phyloP scores from a whole-genome alignment of 352 stramenopile species.

The Thraustotheca clavata region DNA sequence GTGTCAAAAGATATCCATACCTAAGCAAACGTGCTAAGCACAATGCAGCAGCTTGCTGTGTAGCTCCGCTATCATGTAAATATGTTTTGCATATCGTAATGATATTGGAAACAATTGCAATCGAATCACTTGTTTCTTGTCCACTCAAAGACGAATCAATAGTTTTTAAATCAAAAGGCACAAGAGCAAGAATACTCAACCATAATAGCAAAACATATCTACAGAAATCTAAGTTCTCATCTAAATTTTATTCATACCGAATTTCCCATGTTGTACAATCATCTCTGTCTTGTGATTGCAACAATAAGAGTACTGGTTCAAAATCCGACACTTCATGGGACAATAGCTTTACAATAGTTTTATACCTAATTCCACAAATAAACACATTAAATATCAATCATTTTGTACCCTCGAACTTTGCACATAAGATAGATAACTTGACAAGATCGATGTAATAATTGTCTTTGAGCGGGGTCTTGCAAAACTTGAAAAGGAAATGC shows the following conservation, averaged over 20 bases:
- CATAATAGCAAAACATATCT: slow-evolving; percentile 92
- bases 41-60: slow-evolving; percentile 88
- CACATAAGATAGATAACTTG: slow-evolving; percentile 93
- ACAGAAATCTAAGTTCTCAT: slow-evolving; percentile 38
- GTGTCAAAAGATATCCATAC: neutral
- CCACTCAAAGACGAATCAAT: slow-evolving; percentile 85
- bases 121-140: slow-evolving; percentile 24
- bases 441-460: slow-evolving; percentile 74
- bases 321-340: slow-evolving; percentile 95
- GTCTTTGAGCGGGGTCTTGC: slow-evolving; percentile 35
- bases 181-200: slow-evolving; percentile 95
- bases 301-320: slow-evolving; percentile 87
- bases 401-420: slow-evolving; percentile 85
- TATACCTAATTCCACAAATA: slow-evolving; percentile 47
- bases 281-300: slow-evolving; percentile 79
- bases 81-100: slow-evolving; percentile 82
- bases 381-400: neutral
- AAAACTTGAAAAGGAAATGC: slow-evolving; percentile 74
- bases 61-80: slow-evolving; percentile 71
- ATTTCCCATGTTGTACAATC: slow-evolving; percentile 80
- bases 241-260: slow-evolving; percentile 35
- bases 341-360: slow-evolving; percentile 93
- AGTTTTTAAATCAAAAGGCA: slow-evolving; percentile 95
- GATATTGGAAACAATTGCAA: slow-evolving; percentile 71
- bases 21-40: slow-evolving; percentile 92